These are phyloP conservation scores for Linnemannia schmuckeri DNA, from an alignment of 192 early-diverging fungal genomes.

Conservation along the genomic window DNA sequence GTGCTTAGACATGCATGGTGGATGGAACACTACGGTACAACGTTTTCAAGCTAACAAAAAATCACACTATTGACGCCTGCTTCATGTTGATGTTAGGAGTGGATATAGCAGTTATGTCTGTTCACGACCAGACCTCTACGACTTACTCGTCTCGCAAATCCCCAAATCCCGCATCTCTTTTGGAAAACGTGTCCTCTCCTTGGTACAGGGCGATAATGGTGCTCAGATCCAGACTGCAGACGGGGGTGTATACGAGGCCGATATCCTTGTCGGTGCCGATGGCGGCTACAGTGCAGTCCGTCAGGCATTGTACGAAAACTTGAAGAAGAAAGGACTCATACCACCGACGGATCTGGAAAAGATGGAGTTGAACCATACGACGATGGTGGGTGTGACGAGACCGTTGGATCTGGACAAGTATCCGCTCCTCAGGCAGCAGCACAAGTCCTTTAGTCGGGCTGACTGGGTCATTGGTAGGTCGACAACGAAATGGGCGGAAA, in stretches of 20 bases:
- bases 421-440: not conserved
- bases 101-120: not conserved
- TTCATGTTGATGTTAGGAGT: slow-evolving; percentile 3
- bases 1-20: no score
- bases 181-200: slow-evolving; percentile 17
- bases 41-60: not conserved
- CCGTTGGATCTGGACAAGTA: slow-evolving; percentile 9
- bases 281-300: slow-evolving; percentile 36
- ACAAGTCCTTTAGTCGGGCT: not conserved
- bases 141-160: not conserved
- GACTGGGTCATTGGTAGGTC: slow-evolving; percentile 12
- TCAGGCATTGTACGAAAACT: slow-evolving; percentile 6
- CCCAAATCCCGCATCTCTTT: slow-evolving; percentile 16
- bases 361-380: not conserved
- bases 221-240: slow-evolving; percentile 32
- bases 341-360: not conserved
- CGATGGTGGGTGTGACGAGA: slow-evolving; percentile 14
- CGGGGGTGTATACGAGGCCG: slow-evolving; percentile 9
- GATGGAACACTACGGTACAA: no score
- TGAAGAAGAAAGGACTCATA: not conserved
- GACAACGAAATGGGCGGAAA: not conserved
- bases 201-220: slow-evolving; percentile 21
- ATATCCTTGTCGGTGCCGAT: slow-evolving; percentile 52
- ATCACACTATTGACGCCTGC: not conserved
- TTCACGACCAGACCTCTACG: slow-evolving; percentile 17